phyloP scores from a whole-genome alignment of 768 basidiomycete species.

The Agaricus bisporus region DNA sequence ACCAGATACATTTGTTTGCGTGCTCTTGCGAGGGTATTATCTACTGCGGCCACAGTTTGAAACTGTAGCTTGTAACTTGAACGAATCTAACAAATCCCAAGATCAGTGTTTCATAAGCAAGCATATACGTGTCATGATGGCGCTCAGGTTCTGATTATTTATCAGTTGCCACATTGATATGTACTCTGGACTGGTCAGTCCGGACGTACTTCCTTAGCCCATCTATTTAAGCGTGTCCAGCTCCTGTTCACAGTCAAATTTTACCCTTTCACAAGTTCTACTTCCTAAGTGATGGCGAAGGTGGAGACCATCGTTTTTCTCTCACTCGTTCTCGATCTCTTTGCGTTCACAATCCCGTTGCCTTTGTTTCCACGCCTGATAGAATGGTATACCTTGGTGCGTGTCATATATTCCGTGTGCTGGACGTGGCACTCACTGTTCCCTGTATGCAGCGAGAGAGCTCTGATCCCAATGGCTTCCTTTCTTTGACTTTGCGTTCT shows the following conservation, averaged over 20 bases:
- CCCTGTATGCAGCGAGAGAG: slow-evolving; percentile 53
- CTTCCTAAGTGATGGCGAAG: slow-evolving; percentile 43
- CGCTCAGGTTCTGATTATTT: too few species aligned
- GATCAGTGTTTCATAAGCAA: too few species aligned
- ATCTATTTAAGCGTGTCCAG: not conserved
- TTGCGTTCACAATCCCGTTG: slow-evolving; percentile 91
- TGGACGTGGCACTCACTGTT: not conserved
- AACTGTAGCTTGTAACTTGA: too few species aligned
- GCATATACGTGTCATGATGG: too few species aligned
- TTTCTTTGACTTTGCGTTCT: slow-evolving; percentile 61
- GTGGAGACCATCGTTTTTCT: slow-evolving; percentile 84
- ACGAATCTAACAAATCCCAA: too few species aligned
- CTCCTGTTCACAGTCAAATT: not conserved
- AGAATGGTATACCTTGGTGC: slow-evolving; percentile 79
- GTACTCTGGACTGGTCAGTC: too few species aligned
- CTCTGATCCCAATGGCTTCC: slow-evolving; percentile 61
- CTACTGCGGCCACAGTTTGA: too few species aligned
- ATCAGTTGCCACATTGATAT: too few species aligned
- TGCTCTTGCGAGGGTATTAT: too few species aligned
- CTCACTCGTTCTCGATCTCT: slow-evolving; percentile 84
- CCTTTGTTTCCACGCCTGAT: slow-evolving; percentile 98
- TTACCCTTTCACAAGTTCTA: not conserved
- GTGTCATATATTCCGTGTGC: not conserved
- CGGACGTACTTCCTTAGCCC: too few species aligned
- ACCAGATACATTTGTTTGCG: too few species aligned